Evolutionary conservation across 192 early-diverging fungal genomes (phyloP).

Genomic region (Linnemannia hyalina): DNA sequence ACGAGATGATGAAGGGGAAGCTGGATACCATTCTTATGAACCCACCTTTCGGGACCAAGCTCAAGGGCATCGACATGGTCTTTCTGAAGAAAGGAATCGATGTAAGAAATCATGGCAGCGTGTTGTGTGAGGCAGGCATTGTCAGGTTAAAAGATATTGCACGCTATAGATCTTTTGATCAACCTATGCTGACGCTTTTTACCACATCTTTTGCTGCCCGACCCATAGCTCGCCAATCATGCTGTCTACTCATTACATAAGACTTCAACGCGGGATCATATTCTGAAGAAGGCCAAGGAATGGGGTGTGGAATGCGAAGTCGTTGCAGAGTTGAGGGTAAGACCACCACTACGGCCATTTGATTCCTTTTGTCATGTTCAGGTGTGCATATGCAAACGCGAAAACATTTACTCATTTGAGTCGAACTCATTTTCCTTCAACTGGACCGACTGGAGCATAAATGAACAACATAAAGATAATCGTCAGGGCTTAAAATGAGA

Average conservation of each 20-base stretch:
- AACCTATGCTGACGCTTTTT: background rate
- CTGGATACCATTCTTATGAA: constrained; percentile 88
- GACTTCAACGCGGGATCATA: constrained; percentile 79
- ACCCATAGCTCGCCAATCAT: constrained; percentile 62
- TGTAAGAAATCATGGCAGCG: constrained; percentile 24
- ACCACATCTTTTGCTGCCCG: constrained; percentile 7
- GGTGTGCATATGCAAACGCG: background rate
- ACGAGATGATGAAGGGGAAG: constrained; percentile 61
- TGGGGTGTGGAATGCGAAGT: constrained; percentile 82
- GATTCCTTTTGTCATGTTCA: background rate
- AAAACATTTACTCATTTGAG: too few relatives aligned
- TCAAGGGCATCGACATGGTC: constrained; percentile 80
- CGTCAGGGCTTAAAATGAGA: background rate
- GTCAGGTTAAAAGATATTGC: background rate
- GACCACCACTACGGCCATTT: background rate
- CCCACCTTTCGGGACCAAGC: constrained; percentile 87
- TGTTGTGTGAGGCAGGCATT: too few relatives aligned
- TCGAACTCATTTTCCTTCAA: background rate
- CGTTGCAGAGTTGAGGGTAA: constrained; percentile 77
- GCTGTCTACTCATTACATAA: constrained; percentile 87
- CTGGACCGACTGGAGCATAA: background rate
- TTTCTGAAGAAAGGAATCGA: constrained; percentile 80
- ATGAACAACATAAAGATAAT: background rate
- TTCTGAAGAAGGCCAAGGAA: constrained; percentile 76
- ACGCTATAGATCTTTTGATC: background rate